A percentile compares a stretch with the other conserved stretches of the same genome.
These are phyloP conservation scores for Thyridium curvatum DNA, from an alignment of 2,329 filamentous ascomycete genomes.

Conservation along the genomic window DNA sequence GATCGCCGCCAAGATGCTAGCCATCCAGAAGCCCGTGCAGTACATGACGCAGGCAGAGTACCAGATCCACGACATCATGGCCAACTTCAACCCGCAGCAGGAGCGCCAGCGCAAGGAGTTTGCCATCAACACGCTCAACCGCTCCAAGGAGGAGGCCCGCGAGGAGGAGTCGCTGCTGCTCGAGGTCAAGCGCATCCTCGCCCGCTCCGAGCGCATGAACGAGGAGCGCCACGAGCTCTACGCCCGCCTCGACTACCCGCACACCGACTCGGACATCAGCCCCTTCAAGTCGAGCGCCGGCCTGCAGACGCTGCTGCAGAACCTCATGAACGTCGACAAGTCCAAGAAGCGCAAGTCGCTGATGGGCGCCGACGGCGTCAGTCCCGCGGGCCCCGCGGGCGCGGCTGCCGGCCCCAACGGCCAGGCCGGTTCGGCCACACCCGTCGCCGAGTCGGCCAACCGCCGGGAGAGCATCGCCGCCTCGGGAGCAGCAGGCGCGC, in stretches of 20 bases:
- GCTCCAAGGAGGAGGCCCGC: constrained; percentile 79
- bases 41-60: constrained; percentile 88
- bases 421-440: constrained; percentile 25
- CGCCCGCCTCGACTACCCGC: constrained; percentile 76
- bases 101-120: constrained; percentile 81
- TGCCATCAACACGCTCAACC: constrained; percentile 69
- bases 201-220: constrained; percentile 78
- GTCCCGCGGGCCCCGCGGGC: constrained; percentile 33
- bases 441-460: constrained; percentile 23
- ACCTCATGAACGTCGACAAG: constrained; percentile 76
- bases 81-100: constrained; percentile 74
- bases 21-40: constrained; percentile 69
- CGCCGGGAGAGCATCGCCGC: constrained; percentile 33
- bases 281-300: constrained; percentile 78
- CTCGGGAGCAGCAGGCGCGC: constrained; percentile 21
- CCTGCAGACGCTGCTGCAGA: constrained; percentile 73
- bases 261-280: constrained; percentile 61
- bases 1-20: constrained; percentile 77
- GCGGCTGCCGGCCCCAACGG: constrained; percentile 23
- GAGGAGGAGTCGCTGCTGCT: constrained; percentile 87
- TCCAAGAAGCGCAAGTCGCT: constrained; percentile 79
- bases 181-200: constrained; percentile 87
- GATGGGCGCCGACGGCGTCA: constrained; percentile 51
- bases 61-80: constrained; percentile 75
- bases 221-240: constrained; percentile 85